Conservation (phyloP, 495 filamentous ascomycete genomes). For the Parachaetomium inaequale region DNA sequence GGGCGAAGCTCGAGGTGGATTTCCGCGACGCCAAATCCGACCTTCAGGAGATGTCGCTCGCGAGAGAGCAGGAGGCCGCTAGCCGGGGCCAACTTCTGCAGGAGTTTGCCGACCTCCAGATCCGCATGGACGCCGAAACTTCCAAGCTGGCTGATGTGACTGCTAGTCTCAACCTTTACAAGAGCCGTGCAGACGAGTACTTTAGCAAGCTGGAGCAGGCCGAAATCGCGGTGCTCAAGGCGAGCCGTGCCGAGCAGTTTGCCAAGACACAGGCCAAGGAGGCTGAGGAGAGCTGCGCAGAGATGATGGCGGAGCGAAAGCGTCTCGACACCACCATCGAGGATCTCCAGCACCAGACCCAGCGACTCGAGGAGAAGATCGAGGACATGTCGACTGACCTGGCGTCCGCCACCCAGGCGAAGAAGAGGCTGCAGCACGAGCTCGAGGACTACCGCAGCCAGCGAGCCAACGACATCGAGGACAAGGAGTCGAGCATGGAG, state of each 20-base stretch:
- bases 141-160: constrained; percentile 81
- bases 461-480: constrained; percentile 91
- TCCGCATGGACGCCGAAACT: constrained; percentile 82
- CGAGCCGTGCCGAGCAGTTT: constrained; percentile 86
- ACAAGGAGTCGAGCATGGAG: constrained; percentile 94
- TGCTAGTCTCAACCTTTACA: constrained; percentile 84
- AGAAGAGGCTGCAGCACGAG: constrained; percentile 94
- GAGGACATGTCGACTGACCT: constrained; percentile 92
- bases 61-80: constrained; percentile 77
- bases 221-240: constrained; percentile 92
- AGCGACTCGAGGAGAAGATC: constrained; percentile 83
- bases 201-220: constrained; percentile 97
- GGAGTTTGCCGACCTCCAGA: constrained; percentile 92
- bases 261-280: constrained; percentile 84
- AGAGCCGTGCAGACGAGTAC: constrained; percentile 90
- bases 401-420: constrained; percentile 78
- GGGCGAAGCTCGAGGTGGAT: constrained; percentile 79
- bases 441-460: constrained; percentile 96
- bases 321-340: constrained; percentile 85
- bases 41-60: constrained; percentile 69
- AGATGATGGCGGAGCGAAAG: constrained; percentile 88
- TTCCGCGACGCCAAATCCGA: constrained; percentile 81
- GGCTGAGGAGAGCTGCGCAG: constrained; percentile 84
- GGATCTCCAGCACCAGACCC: constrained; percentile 83
- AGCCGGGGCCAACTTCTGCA: constrained; percentile 84